Base-by-base conservation (phyloP, 2,329 filamentous ascomycete genomes). In the Karstenula rhodostoma region DNA sequence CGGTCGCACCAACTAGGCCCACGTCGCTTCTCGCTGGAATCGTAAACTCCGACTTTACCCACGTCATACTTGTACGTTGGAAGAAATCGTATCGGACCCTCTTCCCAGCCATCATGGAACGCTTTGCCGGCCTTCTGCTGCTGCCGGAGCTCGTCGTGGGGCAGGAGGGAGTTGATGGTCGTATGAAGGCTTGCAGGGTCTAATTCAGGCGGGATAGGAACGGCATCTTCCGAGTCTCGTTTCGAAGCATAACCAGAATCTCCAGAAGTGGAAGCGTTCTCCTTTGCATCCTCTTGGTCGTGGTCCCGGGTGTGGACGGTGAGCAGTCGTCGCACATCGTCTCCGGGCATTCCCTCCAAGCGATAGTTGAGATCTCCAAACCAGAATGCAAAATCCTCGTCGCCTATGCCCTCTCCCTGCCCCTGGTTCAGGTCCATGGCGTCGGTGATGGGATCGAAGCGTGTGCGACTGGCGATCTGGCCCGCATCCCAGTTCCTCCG, bases 21-120 rank as follows among this genome's bases (percentile, higher is more conserved):
- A 56, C 96, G 87, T 65, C 90, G 90, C 81, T 99, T 99, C 74
- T 98, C 95, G 67, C 94, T 97, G 0, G 94, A 93, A 79, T 99
- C 96, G 74, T 97, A 99, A 32, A 93, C 86, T 1, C 92, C 92
- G 33, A 97, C 87, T 32, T 91, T 96, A n/a, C 95, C 95, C 29
- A 97, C 84, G 71, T 99, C 96, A 69, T 99, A 99, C 77, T 99
- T 99, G 79, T 99, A 99, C 0, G 95, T 96, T 1, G 95, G 95
- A 17, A 98, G 77, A 72, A 99, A 99, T 1, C 87, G 87, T 58
- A 99, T 94, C 0, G 88, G 84, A 0, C 94, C 95, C 82, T 99
- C 95, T 53, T 86, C 85, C 94, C 95, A 99, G 1, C 94, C 94
- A 63, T 97, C 92, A 61, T 96, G 87, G 63, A 99, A 96, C 0